A percentile compares a stretch with the other conserved stretches of the same genome.
phyloP scores from a whole-genome alignment of 1,139 yeast genomes.

The Schizosaccharomyces versatilis region DNA sequence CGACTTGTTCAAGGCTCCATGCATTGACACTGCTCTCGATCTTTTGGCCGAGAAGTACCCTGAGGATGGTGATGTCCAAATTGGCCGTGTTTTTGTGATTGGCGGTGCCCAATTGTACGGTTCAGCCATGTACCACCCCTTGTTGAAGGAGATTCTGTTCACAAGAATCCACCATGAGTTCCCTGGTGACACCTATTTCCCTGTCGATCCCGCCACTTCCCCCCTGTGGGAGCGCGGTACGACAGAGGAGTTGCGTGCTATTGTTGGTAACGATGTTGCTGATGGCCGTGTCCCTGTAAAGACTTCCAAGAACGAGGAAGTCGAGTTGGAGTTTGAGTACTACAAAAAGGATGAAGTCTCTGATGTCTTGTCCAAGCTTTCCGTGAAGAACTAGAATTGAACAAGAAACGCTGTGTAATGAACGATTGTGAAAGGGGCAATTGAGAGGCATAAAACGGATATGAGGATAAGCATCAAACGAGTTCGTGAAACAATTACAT shows the following conservation, averaged over 20 bases:
- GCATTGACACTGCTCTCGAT: conserved; percentile 5
- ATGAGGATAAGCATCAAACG: no score
- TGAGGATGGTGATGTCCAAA: conserved; percentile 1
- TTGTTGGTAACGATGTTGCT: not conserved
- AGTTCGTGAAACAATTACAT: no score
- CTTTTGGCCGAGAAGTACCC: conserved; percentile 3
- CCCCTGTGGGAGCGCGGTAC: not conserved
- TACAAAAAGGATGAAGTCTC: not conserved
- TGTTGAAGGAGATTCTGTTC: conserved; percentile 39
- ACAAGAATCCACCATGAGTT: conserved; percentile 36
- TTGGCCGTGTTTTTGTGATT: conserved; percentile 39
- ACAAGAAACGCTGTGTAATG: no score
- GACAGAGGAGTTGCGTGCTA: not conserved
- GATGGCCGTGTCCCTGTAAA: not conserved
- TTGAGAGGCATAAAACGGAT: no score
- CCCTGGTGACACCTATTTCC: conserved; percentile 41
- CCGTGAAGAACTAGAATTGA: no score
- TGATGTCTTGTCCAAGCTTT: not conserved
- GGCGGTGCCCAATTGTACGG: conserved; percentile 86
- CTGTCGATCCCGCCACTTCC: conserved; percentile 5
- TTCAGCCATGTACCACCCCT: conserved; percentile 26
- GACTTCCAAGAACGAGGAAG: not conserved
- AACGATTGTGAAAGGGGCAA: no score
- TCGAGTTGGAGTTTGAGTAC: not conserved
- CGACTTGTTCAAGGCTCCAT: not conserved